These are phyloP conservation scores for Gloeostereum incarnatum DNA, from an alignment of 768 basidiomycete genomes.

Conservation along the genomic window DNA sequence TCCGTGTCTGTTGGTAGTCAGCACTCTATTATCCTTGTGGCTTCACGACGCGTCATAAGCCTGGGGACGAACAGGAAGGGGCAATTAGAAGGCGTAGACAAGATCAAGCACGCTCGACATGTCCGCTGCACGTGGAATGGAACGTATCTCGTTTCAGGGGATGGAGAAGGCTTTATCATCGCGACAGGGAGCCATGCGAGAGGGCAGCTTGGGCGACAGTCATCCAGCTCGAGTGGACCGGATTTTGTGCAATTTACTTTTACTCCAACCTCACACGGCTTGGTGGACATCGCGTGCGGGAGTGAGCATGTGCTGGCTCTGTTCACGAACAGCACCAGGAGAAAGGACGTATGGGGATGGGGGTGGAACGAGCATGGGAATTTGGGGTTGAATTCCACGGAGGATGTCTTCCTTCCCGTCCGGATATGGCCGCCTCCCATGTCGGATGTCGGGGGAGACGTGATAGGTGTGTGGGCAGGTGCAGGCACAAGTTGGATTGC, in stretches of 20 bases:
- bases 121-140: slow-evolving; percentile 77
- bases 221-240: slow-evolving; percentile 1
- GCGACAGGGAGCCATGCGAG: slow-evolving; percentile 49
- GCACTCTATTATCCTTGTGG: slow-evolving; percentile 44
- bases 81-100: slow-evolving; percentile 40
- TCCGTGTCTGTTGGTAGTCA: slow-evolving; percentile 31
- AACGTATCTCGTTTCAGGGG: slow-evolving; percentile 39
- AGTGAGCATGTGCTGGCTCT: slow-evolving; percentile 74
- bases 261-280: slow-evolving; percentile 9
- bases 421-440: slow-evolving; percentile 39
- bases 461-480: slow-evolving; percentile 15
- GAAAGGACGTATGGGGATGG: slow-evolving; percentile 67
- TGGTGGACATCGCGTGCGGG: slow-evolving; percentile 51
- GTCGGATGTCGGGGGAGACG: background rate
- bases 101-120: slow-evolving; percentile 14
- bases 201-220: slow-evolving; percentile 55
- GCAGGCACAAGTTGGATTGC: slow-evolving; percentile 35
- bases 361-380: slow-evolving; percentile 99
- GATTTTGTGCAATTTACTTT: slow-evolving; percentile 13
- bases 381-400: slow-evolving; percentile 56
- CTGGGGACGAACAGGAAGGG: slow-evolving; percentile 69
- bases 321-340: slow-evolving; percentile 7
- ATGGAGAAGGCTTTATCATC: slow-evolving; percentile 16
- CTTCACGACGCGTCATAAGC: slow-evolving; percentile 37
- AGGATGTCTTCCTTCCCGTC: slow-evolving; percentile 40